Conservation (phyloP, 2,329 filamentous ascomycete species). For the Colletotrichum nymphaeae region DNA sequence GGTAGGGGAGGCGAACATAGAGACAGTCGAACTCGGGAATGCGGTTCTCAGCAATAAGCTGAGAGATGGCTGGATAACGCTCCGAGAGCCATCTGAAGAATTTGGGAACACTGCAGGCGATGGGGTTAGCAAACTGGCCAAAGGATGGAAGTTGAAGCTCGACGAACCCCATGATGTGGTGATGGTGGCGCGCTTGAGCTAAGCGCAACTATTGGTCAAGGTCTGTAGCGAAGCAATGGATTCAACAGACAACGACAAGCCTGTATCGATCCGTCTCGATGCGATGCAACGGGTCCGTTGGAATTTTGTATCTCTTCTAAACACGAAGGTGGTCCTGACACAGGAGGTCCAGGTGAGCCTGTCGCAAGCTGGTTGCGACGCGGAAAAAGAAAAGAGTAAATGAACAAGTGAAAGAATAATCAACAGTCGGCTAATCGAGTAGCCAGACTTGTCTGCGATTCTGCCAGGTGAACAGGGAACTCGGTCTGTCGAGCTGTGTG, state of each 20-base stretch:
- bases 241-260: not conserved
- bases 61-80: conserved; percentile 97
- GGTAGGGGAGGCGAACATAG: conserved; percentile 68
- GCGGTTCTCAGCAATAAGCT: conserved; percentile 97
- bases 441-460: conserved; percentile 27
- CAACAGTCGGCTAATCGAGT: conserved; percentile 16
- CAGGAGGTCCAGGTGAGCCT: conserved; percentile 25
- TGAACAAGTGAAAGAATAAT: conserved; percentile 35
- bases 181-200: conserved; percentile 24
- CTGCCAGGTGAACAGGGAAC: conserved; percentile 37
- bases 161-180: conserved; percentile 45
- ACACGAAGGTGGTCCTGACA: conserved; percentile 29
- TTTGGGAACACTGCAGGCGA: conserved; percentile 73
- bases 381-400: conserved; percentile 25
- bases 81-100: conserved; percentile 99
- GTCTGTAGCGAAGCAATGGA: not conserved
- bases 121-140: conserved; percentile 14
- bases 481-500: conserved; percentile 38
- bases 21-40: conserved; percentile 99
- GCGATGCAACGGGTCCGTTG: conserved; percentile 3
- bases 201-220: conserved; percentile 16
- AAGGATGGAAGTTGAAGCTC: not conserved
- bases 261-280: conserved; percentile 6
- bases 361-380: conserved; percentile 33
- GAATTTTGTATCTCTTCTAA: not conserved